phyloP scores from a whole-genome alignment of 1,284 basidiomycete species.

The Athelia psychrophila region DNA sequence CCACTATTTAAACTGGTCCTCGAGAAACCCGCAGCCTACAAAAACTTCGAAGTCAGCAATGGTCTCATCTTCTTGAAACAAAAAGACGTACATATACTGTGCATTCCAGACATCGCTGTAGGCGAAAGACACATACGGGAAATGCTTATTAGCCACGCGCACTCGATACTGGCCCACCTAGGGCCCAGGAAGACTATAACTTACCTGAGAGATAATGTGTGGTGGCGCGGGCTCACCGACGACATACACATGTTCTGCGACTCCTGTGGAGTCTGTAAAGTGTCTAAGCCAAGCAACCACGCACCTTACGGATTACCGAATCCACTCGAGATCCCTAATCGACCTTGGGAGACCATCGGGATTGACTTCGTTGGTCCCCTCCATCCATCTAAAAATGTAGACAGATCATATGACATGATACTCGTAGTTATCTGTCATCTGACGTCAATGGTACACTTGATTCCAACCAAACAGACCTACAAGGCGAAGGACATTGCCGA shows the following conservation, averaged over 20 bases:
- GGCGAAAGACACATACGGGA: conserved; percentile 16
- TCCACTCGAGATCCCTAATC: conserved; percentile 15
- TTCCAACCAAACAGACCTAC: conserved; percentile 19
- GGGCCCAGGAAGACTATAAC: conserved; percentile 20
- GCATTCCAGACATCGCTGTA: conserved; percentile 12
- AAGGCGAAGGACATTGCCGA: conserved; percentile 17
- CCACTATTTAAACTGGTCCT: conserved; percentile 8
- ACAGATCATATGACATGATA: conserved; percentile 25
- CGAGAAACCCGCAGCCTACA: conserved; percentile 8
- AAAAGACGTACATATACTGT: conserved; percentile 9
- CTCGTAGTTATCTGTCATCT: conserved; percentile 32
- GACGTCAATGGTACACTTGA: conserved; percentile 28
- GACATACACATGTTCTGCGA: conserved; percentile 22
- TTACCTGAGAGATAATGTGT: conserved; percentile 23
- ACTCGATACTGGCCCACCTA: conserved; percentile 26
- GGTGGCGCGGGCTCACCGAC: conserved; percentile 23
- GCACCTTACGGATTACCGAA: conserved; percentile 22
- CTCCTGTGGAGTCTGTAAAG: conserved; percentile 20
- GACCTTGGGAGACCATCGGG: conserved; percentile 27
- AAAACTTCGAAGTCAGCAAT: conserved; percentile 12
- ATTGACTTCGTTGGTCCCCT: conserved; percentile 37
- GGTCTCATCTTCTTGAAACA: conserved; percentile 12
- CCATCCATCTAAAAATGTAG: conserved; percentile 21
- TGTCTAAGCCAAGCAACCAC: conserved; percentile 20
- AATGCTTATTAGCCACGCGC: conserved; percentile 24